Evolutionary conservation across 495 filamentous ascomycete genomes (phyloP).

Genomic region (Glarea lozoyensis): DNA sequence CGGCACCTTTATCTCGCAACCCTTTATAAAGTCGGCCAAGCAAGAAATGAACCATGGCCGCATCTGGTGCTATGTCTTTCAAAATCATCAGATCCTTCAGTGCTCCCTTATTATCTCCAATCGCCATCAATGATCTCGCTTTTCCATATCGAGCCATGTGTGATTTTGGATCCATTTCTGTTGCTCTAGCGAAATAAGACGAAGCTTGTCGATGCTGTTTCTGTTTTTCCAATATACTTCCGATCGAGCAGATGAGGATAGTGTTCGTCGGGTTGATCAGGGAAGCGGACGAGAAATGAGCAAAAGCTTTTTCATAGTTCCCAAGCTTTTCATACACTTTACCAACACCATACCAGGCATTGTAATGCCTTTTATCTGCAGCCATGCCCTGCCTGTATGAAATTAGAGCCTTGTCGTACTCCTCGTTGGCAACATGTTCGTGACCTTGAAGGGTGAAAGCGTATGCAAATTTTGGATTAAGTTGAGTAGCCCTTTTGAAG

Average conservation of each 20-base stretch:
- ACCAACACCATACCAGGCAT: slow-evolving; percentile 93
- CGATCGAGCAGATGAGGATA: slow-evolving; percentile 84
- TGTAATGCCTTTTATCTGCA: slow-evolving; percentile 85
- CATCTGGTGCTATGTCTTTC: slow-evolving; percentile 85
- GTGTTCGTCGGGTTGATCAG: slow-evolving; percentile 87
- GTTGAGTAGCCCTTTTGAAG: slow-evolving; percentile 88
- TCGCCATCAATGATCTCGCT: slow-evolving; percentile 73
- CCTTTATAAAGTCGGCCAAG: slow-evolving; percentile 81
- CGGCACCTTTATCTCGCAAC: slow-evolving; percentile 65
- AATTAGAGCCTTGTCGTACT: slow-evolving; percentile 86
- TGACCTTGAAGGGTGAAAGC: slow-evolving; percentile 93
- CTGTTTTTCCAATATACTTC: slow-evolving; percentile 78
- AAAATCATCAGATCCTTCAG: slow-evolving; percentile 71
- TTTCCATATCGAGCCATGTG: slow-evolving; percentile 83
- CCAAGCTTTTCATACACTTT: slow-evolving; percentile 91
- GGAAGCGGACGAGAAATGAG: slow-evolving; percentile 80
- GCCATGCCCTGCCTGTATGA: slow-evolving; percentile 76
- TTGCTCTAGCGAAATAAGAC: slow-evolving; percentile 69
- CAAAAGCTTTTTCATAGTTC: slow-evolving; percentile 81
- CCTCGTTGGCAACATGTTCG: slow-evolving; percentile 92
- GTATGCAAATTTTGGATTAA: slow-evolving; percentile 87
- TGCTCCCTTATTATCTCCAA: slow-evolving; percentile 62
- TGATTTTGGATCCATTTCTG: slow-evolving; percentile 68
- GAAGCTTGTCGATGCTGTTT: slow-evolving; percentile 71
- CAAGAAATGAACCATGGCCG: slow-evolving; percentile 90